Percentiles rank a stretch among this genome's conserved stretches.
phyloP scores from a whole-genome alignment of 441 rosid species.

The Aquilaria agallochum region DNA sequence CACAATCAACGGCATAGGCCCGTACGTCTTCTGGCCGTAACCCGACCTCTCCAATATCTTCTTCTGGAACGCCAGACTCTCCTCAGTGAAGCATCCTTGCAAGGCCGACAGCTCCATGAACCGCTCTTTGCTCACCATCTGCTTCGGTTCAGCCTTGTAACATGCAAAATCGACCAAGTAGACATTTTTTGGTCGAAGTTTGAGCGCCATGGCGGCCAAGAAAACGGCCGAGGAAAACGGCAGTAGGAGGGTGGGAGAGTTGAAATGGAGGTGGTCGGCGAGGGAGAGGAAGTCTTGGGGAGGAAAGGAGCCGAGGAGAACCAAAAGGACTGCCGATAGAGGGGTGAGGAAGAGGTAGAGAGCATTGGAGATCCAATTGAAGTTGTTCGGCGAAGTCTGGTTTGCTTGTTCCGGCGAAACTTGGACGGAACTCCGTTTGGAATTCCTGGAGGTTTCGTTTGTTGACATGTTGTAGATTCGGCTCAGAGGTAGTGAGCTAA shows the following conservation, averaged over 20 bases:
- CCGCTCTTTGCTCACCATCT: conserved; percentile 21
- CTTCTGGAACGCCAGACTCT: conserved; percentile 23
- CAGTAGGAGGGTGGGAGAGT: conserved; percentile 24
- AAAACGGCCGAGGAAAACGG: conserved; percentile 25
- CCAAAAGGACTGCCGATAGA: conserved; percentile 14
- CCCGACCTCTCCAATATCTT: conserved; percentile 31
- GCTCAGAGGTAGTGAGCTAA: too few relatives aligned
- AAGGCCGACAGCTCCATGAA: conserved; percentile 25
- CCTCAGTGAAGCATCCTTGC: conserved; percentile 23
- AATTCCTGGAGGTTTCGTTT: too few relatives aligned
- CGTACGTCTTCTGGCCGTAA: conserved; percentile 24
- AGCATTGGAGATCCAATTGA: conserved; percentile 24
- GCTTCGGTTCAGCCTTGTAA: conserved; percentile 26
- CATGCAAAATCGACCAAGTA: conserved; percentile 28
- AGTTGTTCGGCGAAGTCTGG: conserved; percentile 21
- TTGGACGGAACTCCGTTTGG: too few relatives aligned
- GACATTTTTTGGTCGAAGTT: conserved; percentile 24
- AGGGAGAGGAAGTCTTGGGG: conserved; percentile 21
- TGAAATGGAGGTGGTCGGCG: conserved; percentile 26
- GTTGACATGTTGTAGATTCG: too few relatives aligned
- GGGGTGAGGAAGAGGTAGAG: conserved; percentile 29
- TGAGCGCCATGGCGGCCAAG: conserved; percentile 2
- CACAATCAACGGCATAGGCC: conserved; percentile 24
- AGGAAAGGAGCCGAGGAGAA: conserved; percentile 25
- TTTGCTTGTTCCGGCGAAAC: conserved; percentile 10